These are phyloP conservation scores for Xerocomellus dryophilus DNA, from an alignment of 768 basidiomycete species.

Conservation along the genomic window DNA sequence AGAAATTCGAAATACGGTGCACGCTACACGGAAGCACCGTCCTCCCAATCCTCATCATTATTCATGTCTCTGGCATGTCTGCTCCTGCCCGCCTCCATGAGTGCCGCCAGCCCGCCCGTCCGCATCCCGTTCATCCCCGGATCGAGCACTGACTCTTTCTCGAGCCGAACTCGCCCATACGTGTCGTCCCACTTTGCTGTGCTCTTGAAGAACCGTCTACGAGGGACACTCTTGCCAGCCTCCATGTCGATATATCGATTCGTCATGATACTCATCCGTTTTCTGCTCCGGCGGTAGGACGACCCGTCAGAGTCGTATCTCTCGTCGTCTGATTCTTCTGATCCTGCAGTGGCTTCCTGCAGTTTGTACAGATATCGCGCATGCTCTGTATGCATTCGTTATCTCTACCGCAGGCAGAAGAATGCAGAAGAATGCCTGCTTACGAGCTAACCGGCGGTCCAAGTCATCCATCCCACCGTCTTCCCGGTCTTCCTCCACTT, in stretches of 20 bases:
- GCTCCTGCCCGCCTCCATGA: conserved; percentile 26
- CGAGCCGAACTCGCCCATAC: conserved; percentile 23
- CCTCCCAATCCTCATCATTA: conserved; percentile 33
- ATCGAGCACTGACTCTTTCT: conserved; percentile 24
- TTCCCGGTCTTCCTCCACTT: conserved; percentile 42
- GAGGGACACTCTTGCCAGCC: conserved; percentile 29
- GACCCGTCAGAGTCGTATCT: conserved; percentile 51
- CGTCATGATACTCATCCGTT: conserved; percentile 69
- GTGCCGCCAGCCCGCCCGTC: conserved; percentile 16
- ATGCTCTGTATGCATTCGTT: conserved; percentile 46
- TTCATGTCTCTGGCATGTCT: conserved; percentile 13
- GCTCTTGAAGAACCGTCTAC: conserved; percentile 60
- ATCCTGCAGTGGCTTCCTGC: conserved; percentile 47
- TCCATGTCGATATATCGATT: conserved; percentile 55
- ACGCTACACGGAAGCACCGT: conserved; percentile 24
- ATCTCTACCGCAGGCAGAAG: not conserved
- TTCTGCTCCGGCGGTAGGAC: conserved; percentile 37
- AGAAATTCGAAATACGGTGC: not conserved
- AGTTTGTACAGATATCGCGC: conserved; percentile 61
- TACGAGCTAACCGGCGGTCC: conserved; percentile 71
- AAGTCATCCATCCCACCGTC: conserved; percentile 50
- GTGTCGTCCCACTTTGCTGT: conserved; percentile 36
- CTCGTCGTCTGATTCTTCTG: conserved; percentile 49
- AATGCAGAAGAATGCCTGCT: conserved; percentile 26
- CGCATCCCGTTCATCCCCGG: conserved; percentile 10